A percentile compares a stretch with the other conserved stretches of the same genome.
phyloP scores from a whole-genome alignment of 2,329 filamentous ascomycete species.

The Penicillium italicum region DNA sequence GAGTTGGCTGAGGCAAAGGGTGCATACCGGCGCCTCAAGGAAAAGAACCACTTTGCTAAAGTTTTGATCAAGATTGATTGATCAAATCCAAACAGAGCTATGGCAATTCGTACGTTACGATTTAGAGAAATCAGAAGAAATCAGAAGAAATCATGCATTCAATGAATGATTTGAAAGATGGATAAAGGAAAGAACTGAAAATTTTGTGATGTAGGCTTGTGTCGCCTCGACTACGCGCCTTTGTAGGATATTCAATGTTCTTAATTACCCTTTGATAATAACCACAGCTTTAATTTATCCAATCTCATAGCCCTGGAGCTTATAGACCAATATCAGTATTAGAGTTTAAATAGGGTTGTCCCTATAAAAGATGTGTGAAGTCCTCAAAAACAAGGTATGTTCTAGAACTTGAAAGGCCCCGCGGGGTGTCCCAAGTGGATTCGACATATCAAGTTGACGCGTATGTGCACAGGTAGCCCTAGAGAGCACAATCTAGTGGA shows the following conservation, averaged over 20 bases:
- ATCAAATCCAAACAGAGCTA: neutral
- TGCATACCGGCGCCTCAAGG: slow-evolving; percentile 32
- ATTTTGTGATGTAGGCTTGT: too few relatives aligned
- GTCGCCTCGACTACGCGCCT: too few relatives aligned
- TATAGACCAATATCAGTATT: too few relatives aligned
- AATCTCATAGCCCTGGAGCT: too few relatives aligned
- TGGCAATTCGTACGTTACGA: neutral
- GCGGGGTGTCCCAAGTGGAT: neutral
- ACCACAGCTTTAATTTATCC: neutral
- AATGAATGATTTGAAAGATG: too few relatives aligned
- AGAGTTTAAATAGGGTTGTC: neutral
- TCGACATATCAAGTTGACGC: neutral
- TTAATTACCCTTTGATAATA: too few relatives aligned
- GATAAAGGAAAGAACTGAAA: too few relatives aligned
- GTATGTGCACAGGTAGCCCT: neutral
- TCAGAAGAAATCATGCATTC: too few relatives aligned
- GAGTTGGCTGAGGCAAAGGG: slow-evolving; percentile 30
- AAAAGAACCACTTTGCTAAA: slow-evolving; percentile 40
- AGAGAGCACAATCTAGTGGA: neutral
- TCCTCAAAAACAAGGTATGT: neutral
- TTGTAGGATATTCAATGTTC: too few relatives aligned
- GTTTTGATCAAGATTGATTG: slow-evolving; percentile 31
- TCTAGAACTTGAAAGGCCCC: neutral
- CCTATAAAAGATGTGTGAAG: neutral
- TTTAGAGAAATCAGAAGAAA: too few relatives aligned